These are phyloP conservation scores for Atkinsonella hypoxylon DNA, from an alignment of 2,329 filamentous ascomycete species.

Conservation along the genomic window DNA sequence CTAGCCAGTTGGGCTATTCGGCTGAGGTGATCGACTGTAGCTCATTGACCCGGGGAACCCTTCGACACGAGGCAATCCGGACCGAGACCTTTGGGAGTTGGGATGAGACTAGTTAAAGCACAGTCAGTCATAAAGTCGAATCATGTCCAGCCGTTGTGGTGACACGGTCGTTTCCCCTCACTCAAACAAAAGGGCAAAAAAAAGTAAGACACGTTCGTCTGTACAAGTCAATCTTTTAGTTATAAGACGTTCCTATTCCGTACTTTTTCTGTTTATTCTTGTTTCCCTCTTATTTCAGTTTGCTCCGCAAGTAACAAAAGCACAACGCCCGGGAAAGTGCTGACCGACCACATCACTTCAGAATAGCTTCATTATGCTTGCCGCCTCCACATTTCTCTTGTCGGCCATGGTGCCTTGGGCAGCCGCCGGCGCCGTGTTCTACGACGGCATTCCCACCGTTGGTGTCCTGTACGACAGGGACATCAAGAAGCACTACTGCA, in stretches of 20 bases:
- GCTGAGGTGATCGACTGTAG: neutral
- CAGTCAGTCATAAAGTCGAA: neutral
- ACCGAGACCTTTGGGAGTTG: neutral
- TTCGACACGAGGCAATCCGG: neutral
- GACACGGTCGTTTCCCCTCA: neutral
- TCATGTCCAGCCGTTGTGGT: neutral
- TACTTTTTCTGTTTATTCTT: neutral
- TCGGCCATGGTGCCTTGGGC: neutral
- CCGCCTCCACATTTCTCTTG: neutral
- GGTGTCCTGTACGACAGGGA: slow-evolving; percentile 5
- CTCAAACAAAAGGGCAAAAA: neutral
- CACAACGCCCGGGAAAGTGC: neutral
- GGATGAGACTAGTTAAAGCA: neutral
- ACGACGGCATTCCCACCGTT: slow-evolving; percentile 7
- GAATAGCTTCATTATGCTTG: neutral
- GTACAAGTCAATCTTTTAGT: neutral
- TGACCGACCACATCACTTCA: neutral
- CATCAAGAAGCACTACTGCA: slow-evolving; percentile 6
- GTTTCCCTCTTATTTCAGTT: neutral
- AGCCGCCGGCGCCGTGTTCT: slow-evolving; percentile 2
- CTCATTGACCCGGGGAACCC: neutral
- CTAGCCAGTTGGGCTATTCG: neutral
- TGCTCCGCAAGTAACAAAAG: neutral
- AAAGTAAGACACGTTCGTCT: neutral
- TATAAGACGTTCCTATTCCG: neutral